These are phyloP conservation scores for Cutaneotrichosporon cutaneum DNA, from an alignment of 1,284 basidiomycete species.

Conservation along the genomic window DNA sequence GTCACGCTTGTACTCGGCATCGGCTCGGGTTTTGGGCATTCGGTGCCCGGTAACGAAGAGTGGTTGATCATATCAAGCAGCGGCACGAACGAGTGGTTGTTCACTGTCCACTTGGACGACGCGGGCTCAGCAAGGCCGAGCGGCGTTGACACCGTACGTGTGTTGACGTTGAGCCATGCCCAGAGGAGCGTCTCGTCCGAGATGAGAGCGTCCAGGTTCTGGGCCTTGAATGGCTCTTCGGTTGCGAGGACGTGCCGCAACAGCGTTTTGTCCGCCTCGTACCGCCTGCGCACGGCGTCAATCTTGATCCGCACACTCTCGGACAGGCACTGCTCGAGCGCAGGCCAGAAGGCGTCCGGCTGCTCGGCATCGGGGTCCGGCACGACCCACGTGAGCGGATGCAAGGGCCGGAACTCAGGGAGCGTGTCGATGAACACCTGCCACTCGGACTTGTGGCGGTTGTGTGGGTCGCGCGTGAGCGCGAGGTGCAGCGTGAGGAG, in stretches of 20 bases:
- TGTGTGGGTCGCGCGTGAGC: slow-evolving; percentile 48
- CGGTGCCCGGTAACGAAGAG: slow-evolving; percentile 41
- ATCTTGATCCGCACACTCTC: slow-evolving; percentile 58
- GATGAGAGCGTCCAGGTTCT: slow-evolving; percentile 31
- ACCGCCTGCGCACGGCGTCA: slow-evolving; percentile 58
- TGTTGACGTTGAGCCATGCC: slow-evolving; percentile 90
- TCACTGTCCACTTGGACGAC: slow-evolving; percentile 32
- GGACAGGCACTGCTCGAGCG: slow-evolving; percentile 54
- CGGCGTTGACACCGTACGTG: slow-evolving; percentile 75
- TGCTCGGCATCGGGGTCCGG: slow-evolving; percentile 26
- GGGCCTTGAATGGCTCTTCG: slow-evolving; percentile 37
- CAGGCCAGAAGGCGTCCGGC: slow-evolving; percentile 30
- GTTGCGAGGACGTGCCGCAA: slow-evolving; percentile 51
- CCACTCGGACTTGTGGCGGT: slow-evolving; percentile 60
- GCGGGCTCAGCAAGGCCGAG: slow-evolving; percentile 60
- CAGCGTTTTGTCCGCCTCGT: slow-evolving; percentile 61
- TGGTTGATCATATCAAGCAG: slow-evolving; percentile 86
- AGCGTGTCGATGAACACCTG: slow-evolving; percentile 72
- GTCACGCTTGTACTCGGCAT: slow-evolving; percentile 23
- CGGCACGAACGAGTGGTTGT: slow-evolving; percentile 80
- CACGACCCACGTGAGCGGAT: slow-evolving; percentile 73
- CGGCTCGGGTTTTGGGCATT: slow-evolving; percentile 31
- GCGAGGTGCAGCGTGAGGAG: slow-evolving; percentile 64
- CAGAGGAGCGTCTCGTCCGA: slow-evolving; percentile 62
- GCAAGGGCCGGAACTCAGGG: slow-evolving; percentile 65